Conservation (phyloP, 371 early-diverging fungal species). For the Mortierella sp. region DNA sequence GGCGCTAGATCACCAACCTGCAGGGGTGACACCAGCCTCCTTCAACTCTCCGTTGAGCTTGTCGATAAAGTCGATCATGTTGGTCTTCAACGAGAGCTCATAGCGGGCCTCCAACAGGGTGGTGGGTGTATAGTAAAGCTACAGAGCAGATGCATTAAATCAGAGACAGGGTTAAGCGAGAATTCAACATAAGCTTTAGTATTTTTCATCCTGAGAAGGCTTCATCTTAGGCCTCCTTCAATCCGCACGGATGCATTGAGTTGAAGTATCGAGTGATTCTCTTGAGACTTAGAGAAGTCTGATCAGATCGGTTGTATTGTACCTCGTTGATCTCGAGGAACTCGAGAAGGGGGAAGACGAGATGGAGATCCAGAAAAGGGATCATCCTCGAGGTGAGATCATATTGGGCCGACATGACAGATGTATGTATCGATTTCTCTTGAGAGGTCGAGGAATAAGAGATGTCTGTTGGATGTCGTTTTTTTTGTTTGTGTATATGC, state of each 20-base stretch:
- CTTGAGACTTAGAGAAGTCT: too few relatives aligned
- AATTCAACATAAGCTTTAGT: background rate
- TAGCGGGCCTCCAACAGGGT: conserved; percentile 84
- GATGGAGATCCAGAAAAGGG: conserved; percentile 91
- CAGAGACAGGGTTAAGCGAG: background rate
- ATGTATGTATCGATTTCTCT: conserved; percentile 8
- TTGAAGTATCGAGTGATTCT: too few relatives aligned
- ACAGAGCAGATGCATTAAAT: background rate
- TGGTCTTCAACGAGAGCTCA: conserved; percentile 85
- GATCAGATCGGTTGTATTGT: conserved; percentile 3
- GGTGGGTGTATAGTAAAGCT: conserved; percentile 73
- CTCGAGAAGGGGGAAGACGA: conserved; percentile 89
- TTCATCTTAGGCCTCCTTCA: too few relatives aligned
- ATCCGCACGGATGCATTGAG: too few relatives aligned
- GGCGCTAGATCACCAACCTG: conserved; percentile 62
- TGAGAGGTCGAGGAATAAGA: background rate
- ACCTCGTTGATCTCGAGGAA: conserved; percentile 86
- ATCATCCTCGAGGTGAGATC: conserved; percentile 90
- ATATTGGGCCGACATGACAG: conserved; percentile 72
- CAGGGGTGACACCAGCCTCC: conserved; percentile 72
- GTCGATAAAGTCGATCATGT: conserved; percentile 93
- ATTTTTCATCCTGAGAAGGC: too few relatives aligned
- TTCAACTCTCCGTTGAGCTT: conserved; percentile 84
- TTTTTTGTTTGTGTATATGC: background rate
- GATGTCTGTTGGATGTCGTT: background rate